Conservation (phyloP, 2,329 filamentous ascomycete species). For the Fusarium luffae region DNA sequence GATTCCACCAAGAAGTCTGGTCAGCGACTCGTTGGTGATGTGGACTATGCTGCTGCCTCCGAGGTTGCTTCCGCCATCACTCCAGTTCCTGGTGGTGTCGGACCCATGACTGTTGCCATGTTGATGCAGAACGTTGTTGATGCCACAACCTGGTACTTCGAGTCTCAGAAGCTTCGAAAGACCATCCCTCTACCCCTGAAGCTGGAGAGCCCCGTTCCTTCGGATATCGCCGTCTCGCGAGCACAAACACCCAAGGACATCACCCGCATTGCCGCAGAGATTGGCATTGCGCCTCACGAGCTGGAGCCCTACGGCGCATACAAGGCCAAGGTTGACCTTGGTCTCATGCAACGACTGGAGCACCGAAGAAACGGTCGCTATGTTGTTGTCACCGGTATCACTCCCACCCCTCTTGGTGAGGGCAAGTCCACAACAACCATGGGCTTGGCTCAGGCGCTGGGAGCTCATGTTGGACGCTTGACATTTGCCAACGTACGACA, state of each 20-base stretch:
- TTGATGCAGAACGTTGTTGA: slow-evolving; percentile 94
- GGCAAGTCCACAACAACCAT: slow-evolving; percentile 99
- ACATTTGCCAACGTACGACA: slow-evolving; percentile 97
- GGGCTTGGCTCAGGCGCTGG: slow-evolving; percentile 91
- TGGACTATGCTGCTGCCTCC: slow-evolving; percentile 86
- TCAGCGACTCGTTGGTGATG: slow-evolving; percentile 91
- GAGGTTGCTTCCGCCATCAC: slow-evolving; percentile 94
- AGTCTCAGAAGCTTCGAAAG: slow-evolving; percentile 81
- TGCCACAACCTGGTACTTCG: slow-evolving; percentile 83
- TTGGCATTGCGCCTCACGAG: slow-evolving; percentile 89
- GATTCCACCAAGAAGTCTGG: slow-evolving; percentile 93
- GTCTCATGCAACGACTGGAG: slow-evolving; percentile 81
- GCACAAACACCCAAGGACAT: slow-evolving; percentile 93
- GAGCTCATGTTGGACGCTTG: slow-evolving; percentile 86
- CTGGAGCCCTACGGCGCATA: slow-evolving; percentile 93
- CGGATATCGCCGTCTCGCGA: slow-evolving; percentile 92
- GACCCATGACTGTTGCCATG: slow-evolving; percentile 99
- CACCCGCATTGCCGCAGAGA: slow-evolving; percentile 82
- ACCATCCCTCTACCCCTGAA: slow-evolving; percentile 87
- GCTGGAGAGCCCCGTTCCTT: slow-evolving; percentile 84
- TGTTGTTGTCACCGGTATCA: slow-evolving; percentile 93
- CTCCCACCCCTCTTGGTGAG: slow-evolving; percentile 94
- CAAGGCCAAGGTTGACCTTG: slow-evolving; percentile 94
- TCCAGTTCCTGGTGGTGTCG: slow-evolving; percentile 94
- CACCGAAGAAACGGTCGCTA: slow-evolving; percentile 92